Evolutionary conservation across 352 stramenopile genomes (phyloP).

Genomic region (Pythium periplocum): DNA sequence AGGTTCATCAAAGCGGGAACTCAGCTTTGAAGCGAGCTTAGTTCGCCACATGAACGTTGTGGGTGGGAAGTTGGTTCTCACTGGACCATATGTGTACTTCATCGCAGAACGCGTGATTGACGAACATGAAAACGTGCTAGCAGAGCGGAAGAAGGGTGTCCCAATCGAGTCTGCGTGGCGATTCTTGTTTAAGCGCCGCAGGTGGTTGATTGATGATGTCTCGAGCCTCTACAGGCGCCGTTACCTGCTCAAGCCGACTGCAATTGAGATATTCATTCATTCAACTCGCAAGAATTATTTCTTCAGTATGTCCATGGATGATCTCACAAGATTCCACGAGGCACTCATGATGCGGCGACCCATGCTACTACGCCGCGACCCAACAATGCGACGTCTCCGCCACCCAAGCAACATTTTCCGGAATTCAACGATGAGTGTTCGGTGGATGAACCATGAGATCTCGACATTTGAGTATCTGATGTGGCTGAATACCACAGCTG

Average conservation of each 20-base stretch:
- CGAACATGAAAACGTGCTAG: slow-evolving; percentile 59
- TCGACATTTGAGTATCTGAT: slow-evolving; percentile 96
- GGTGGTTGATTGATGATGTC: slow-evolving; percentile 74
- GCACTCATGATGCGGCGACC: slow-evolving; percentile 55
- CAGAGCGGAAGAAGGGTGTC: slow-evolving; percentile 41
- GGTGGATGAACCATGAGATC: slow-evolving; percentile 86
- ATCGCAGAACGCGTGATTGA: slow-evolving; percentile 63
- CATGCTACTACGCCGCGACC: slow-evolving; percentile 59
- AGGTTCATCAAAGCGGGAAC: slow-evolving; percentile 15
- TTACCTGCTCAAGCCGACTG: slow-evolving; percentile 79
- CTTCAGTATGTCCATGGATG: slow-evolving; percentile 58
- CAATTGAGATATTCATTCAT: slow-evolving; percentile 78
- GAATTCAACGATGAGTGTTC: slow-evolving; percentile 60
- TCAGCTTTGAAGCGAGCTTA: slow-evolving; percentile 54
- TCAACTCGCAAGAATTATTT: slow-evolving; percentile 85
- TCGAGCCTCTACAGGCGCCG: slow-evolving; percentile 56
- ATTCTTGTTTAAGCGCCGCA: slow-evolving; percentile 70
- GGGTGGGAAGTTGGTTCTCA: slow-evolving; percentile 52
- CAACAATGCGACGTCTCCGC: slow-evolving; percentile 65
- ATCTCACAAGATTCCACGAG: slow-evolving; percentile 59
- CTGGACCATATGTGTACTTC: slow-evolving; percentile 51
- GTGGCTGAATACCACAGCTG: slow-evolving; percentile 89
- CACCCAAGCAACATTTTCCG: slow-evolving; percentile 79
- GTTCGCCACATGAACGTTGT: slow-evolving; percentile 77
- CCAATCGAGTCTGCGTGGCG: slow-evolving; percentile 39